Base-by-base conservation (phyloP, 139 green algal genomes). In the Volvox reticuliferus region DNA sequence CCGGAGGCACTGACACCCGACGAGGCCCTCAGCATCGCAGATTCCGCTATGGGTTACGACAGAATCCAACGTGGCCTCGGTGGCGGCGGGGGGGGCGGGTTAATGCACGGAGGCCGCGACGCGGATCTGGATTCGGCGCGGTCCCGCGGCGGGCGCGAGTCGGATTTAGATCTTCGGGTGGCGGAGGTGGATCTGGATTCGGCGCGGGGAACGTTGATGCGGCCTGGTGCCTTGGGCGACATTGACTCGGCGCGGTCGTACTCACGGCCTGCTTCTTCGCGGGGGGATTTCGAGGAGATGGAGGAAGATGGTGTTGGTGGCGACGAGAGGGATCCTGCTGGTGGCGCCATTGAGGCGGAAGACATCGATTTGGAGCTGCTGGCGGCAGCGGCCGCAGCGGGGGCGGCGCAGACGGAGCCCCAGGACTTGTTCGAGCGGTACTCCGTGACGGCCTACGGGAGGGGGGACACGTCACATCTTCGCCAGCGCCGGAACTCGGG, bases 361-460 rank as follows among this genome's bases (percentile, higher is more conserved):
- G 87, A 91, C 28, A 62, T 85, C 24, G 32, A 78, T 12, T 18
- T 85, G 24, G 33, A 69, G 30, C 19, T 79, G 61, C 44, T 44
- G 81, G 55, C 28, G 81, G 44, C 50, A 63, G 50, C 65, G 75
- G 83, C 55, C 68, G 90, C 28, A 26, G 61, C 67, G 79, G 85
- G 28, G 67, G 81, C 44, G 90, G 30, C 63, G 30, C 82, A 3
- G 62, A 37, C 5, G 1, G 65, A 73, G n/a, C 26, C 65, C 24
- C 28, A 35, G 18, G 92, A 94, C 32, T 55, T 94, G 69, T 94
- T 91, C 87, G 92, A 91, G 71, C 92, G 92, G 1, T 94, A 94
- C 83, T 81, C 73, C 24, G 82, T 94, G n/a, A 92, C 87, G 12
- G 90, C 83, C 20, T 82, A 88, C 55, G 86, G 90, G 36, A 32